Evolutionary conservation across 768 basidiomycete species (phyloP).

Genomic region (Omphalotus guepiniiformis): DNA sequence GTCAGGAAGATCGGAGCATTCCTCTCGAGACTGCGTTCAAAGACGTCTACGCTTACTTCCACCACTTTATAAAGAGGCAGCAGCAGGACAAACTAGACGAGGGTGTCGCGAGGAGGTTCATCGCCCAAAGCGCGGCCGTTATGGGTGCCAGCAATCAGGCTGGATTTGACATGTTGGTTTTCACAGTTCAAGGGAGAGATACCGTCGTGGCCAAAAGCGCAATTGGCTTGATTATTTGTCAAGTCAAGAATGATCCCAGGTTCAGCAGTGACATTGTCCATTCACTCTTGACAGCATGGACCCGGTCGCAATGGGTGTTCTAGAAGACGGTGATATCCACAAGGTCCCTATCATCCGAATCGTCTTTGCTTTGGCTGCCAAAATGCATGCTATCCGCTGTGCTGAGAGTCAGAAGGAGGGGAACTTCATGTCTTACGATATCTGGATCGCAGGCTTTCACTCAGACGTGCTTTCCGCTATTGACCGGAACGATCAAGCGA

Average conservation of each 20-base stretch:
- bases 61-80: background rate
- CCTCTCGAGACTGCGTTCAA: background rate
- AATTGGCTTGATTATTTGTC: background rate
- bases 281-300: background rate
- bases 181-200: background rate
- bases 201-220: background rate
- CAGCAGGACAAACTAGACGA: background rate
- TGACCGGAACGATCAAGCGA: background rate
- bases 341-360: no score
- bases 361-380: background rate
- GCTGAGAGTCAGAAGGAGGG: background rate
- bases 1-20: background rate
- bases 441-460: no score
- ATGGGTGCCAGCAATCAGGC: background rate
- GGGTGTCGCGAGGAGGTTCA: background rate
- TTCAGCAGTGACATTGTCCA: background rate
- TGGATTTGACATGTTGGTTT: background rate
- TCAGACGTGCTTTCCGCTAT: background rate
- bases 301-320: background rate
- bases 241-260: background rate
- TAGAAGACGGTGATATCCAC: no score
- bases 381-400: background rate
- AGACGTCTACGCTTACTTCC: background rate
- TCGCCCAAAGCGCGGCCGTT: background rate
- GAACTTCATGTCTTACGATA: background rate